Evolutionary conservation across 768 basidiomycete genomes (phyloP).

Genomic region (Psilocybe cubensis): DNA sequence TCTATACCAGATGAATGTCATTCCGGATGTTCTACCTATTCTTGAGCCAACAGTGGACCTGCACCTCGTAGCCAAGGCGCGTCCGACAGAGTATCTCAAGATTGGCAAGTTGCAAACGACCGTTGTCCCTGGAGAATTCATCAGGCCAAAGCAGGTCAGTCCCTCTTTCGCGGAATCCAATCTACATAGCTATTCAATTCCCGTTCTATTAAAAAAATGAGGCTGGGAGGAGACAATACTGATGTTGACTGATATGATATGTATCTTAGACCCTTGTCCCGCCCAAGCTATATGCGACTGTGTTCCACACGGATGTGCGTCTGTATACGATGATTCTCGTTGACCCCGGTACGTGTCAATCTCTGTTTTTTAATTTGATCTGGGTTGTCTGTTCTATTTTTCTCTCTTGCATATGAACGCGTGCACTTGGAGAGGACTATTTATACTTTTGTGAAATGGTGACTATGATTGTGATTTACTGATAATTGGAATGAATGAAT

Average conservation of each 20-base stretch:
- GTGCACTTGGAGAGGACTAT: too few relatives aligned
- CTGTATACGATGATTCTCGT: constrained; percentile 89
- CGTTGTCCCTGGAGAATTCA: constrained; percentile 73
- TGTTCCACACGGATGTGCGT: constrained; percentile 80
- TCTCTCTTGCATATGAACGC: neutral
- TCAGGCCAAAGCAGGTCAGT: constrained; percentile 70
- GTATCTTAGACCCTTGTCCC: constrained; percentile 58
- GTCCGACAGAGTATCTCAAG: constrained; percentile 31
- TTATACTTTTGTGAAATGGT: too few relatives aligned
- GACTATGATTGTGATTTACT: too few relatives aligned
- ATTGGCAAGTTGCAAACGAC: constrained; percentile 39
- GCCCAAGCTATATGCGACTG: constrained; percentile 70
- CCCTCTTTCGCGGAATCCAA: too few relatives aligned
- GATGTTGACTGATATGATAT: constrained; percentile 3
- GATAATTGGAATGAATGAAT: too few relatives aligned
- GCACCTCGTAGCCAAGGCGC: constrained; percentile 52
- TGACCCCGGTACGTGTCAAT: constrained; percentile 66
- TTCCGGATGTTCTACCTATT: constrained; percentile 82
- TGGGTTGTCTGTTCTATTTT: too few relatives aligned
- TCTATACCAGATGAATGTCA: constrained; percentile 86
- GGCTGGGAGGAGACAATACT: neutral
- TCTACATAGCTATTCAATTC: too few relatives aligned
- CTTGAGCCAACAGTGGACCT: constrained; percentile 79
- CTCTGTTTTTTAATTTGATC: neutral
- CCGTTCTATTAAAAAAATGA: neutral